These are phyloP conservation scores for Triticum dicoccoides DNA, from an alignment of 176 grass and related monocot species.

Conservation along the genomic window DNA sequence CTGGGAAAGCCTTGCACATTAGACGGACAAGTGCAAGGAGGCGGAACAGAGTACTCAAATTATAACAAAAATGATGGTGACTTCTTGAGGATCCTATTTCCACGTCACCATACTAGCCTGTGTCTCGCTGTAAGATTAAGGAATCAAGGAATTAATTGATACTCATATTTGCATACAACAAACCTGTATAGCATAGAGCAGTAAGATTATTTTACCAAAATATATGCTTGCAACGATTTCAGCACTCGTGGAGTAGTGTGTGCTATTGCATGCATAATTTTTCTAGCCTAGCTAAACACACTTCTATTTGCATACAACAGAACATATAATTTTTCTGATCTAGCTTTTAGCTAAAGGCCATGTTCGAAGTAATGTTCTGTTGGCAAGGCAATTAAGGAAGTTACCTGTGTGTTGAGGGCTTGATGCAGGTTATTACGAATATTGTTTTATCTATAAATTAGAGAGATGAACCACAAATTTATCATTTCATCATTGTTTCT, in stretches of 20 bases:
- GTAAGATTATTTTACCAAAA: no score
- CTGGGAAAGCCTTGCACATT: background rate
- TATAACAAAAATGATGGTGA: background rate
- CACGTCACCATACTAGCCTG: background rate
- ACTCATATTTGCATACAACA: background rate
- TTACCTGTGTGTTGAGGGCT: background rate
- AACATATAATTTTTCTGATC: no score
- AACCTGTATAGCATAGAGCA: no score
- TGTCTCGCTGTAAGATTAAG: background rate
- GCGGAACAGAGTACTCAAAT: background rate
- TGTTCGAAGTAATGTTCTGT: background rate
- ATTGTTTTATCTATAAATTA: background rate
- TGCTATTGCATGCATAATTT: no score
- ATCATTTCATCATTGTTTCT: background rate
- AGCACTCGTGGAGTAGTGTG: no score
- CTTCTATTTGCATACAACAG: no score
- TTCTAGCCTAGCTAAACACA: background rate
- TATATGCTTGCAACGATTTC: no score
- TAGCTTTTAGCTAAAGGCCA: no score
- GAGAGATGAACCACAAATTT: background rate
- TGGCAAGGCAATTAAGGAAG: conserved; percentile 33
- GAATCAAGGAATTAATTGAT: background rate
- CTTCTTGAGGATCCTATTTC: background rate
- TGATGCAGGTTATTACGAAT: conserved; percentile 14
- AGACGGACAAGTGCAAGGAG: background rate